Base-by-base conservation (phyloP, 768 basidiomycete genomes). In the Lyophyllum shimeji region DNA sequence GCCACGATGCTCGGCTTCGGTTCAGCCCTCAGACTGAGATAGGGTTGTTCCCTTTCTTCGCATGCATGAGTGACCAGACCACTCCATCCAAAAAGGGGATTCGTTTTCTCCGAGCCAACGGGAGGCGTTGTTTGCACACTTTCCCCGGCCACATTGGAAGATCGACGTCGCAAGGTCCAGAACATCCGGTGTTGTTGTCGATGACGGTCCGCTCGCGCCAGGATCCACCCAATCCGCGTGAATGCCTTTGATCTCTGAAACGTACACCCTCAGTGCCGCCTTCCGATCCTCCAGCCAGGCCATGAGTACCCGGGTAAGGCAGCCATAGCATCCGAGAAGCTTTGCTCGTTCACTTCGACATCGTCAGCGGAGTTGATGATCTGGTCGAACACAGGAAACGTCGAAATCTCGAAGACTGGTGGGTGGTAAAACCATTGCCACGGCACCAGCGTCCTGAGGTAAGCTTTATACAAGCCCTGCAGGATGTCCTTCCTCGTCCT, bases 371-470 rank as follows among this genome's bases (percentile, higher is more conserved):
- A 29, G 13, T 27, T 12, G 17, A 56, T 33, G 7, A 58, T 25
- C 21, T 53, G 17, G 1, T 47, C 27, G 33, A 58, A 50, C 1
- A 27, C 39, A 13, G 58, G 46, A 13, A 59, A 54, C 12, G 13
- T 27, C 18, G 45, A 34, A n/a, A 68, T 50, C 21, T 67, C 63
- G 12, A 50, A 23, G 21, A 53, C 50, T 4, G 57, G 53, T 13
- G 69, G 70, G 20, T 67, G 63, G 20, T 55, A 64, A 12, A 54
- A 42, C 69, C 68, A 67, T 43, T 67, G 61, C 1, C 54, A 58
- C 4, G 71, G 69, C 3, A 50, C 50, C 3, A 71, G 55, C 0
- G 57, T 59, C 13, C 57, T 57, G 44, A 59, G 59, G 56, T 69
- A 66, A 2, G 31, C 49, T 3, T 53, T 50, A 27, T 67, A 69